Percentiles rank a stretch among this genome's conserved stretches.
phyloP scores from a whole-genome alignment of 108 stramenopile genomes.

The Skeletonema marinoi region DNA sequence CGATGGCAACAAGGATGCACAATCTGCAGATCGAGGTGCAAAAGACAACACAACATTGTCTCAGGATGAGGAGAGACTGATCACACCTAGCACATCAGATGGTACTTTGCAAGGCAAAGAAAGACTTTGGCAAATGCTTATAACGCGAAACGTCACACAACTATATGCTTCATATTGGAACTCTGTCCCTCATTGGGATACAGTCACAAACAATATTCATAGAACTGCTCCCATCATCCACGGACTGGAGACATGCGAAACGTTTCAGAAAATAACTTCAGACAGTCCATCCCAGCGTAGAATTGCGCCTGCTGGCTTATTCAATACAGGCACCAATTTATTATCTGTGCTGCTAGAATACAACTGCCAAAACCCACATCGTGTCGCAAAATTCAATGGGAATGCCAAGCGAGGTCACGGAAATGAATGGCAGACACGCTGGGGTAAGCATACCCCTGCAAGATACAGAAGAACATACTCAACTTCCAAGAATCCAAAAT shows the following conservation, averaged over 20 bases:
- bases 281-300: slow-evolving; percentile 40
- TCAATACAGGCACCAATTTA: slow-evolving; percentile 90
- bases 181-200: slow-evolving; percentile 34
- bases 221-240: slow-evolving; percentile 40
- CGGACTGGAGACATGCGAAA: slow-evolving; percentile 49
- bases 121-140: slow-evolving; percentile 30
- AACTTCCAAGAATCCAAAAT: slow-evolving; percentile 24
- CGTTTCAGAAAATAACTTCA: slow-evolving; percentile 36
- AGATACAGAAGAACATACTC: slow-evolving; percentile 14
- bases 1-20: background rate
- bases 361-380: slow-evolving; percentile 67
- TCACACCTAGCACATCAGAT: slow-evolving; percentile 31
- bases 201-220: slow-evolving; percentile 24
- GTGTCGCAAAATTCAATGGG: slow-evolving; percentile 24
- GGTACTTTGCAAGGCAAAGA: slow-evolving; percentile 44
- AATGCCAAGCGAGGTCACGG: slow-evolving; percentile 51
- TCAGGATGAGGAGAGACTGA: slow-evolving; percentile 9
- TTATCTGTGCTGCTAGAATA: slow-evolving; percentile 57
- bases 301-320: slow-evolving; percentile 66
- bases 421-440: slow-evolving; percentile 65
- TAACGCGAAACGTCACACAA: slow-evolving; percentile 37
- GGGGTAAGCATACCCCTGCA: slow-evolving; percentile 67
- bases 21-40: background rate
- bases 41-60: background rate
- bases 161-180: slow-evolving; percentile 41